These are phyloP conservation scores for Amanita phalloides DNA, from an alignment of 768 basidiomycete species.

Conservation along the genomic window DNA sequence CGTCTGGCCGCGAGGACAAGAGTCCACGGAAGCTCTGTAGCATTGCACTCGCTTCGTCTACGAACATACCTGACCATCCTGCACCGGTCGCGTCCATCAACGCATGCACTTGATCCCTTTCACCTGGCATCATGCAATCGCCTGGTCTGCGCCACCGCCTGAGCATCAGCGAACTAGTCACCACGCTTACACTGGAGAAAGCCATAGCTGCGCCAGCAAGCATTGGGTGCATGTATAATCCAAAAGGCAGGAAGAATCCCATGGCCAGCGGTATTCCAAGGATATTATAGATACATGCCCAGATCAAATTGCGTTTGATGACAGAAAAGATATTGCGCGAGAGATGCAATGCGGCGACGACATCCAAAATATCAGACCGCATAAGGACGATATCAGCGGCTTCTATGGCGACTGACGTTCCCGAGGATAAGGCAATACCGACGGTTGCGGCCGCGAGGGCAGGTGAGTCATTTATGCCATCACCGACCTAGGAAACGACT, in stretches of 20 bases:
- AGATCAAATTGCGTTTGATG: conserved; percentile 87
- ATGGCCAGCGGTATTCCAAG: conserved; percentile 95
- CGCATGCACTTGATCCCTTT: conserved; percentile 33
- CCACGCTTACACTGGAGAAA: conserved; percentile 92
- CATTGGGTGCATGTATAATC: conserved; percentile 94
- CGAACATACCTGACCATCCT: conserved; percentile 32
- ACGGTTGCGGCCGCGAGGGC: conserved; percentile 94
- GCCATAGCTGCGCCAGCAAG: conserved; percentile 99
- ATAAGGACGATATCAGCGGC: conserved; percentile 98
- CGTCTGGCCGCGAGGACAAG: conserved; percentile 27
- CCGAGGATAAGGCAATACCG: conserved; percentile 92
- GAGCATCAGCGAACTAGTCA: conserved; percentile 78
- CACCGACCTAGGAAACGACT: conserved; percentile 61
- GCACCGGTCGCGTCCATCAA: conserved; percentile 26
- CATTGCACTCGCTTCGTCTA: conserved; percentile 32
- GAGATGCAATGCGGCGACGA: conserved; percentile 92
- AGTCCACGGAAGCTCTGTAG: conserved; percentile 27
- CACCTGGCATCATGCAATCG: conserved; percentile 62
- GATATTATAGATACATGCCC: conserved; percentile 94
- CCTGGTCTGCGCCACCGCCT: conserved; percentile 73
- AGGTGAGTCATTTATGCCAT: conserved; percentile 98
- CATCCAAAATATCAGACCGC: conserved; percentile 93
- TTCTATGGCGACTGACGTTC: conserved; percentile 95
- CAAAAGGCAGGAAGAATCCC: conserved; percentile 90
- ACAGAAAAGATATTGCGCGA: conserved; percentile 81